Evolutionary conservation across 352 stramenopile genomes (phyloP).

Genomic region (Pythium rishiriense): DNA sequence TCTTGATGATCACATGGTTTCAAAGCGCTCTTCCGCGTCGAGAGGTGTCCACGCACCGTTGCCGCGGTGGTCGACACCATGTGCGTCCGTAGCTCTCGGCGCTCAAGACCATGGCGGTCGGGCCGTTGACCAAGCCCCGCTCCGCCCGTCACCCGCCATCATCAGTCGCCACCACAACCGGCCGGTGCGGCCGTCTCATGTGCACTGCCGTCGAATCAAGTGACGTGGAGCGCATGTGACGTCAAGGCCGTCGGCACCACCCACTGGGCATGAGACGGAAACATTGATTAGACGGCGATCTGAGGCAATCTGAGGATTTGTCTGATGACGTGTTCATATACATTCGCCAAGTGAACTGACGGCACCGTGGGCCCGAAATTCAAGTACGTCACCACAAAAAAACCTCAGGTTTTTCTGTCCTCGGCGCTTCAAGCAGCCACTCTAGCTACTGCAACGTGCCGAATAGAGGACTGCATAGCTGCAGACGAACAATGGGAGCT

Average conservation of each 20-base stretch:
- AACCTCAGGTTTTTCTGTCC: conserved; percentile 25
- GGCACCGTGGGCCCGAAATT: conserved; percentile 16
- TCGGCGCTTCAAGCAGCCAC: conserved; percentile 23
- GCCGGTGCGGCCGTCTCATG: conserved; percentile 32
- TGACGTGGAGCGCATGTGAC: not conserved
- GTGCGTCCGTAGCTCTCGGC: too few relatives aligned
- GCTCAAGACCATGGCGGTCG: not conserved
- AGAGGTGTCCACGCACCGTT: too few relatives aligned
- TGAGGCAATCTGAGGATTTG: conserved; percentile 19
- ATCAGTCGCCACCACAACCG: conserved; percentile 67
- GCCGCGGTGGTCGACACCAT: too few relatives aligned
- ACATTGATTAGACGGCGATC: conserved; percentile 28
- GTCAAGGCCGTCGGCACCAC: conserved; percentile 12
- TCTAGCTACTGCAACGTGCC: conserved; percentile 12
- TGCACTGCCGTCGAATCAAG: conserved; percentile 12
- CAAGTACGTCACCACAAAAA: conserved; percentile 25
- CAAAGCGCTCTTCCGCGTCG: too few relatives aligned
- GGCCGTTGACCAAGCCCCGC: too few relatives aligned
- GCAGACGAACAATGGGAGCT: conserved; percentile 27
- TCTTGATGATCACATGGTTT: too few relatives aligned
- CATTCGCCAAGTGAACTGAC: conserved; percentile 8
- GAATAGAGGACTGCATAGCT: conserved; percentile 15
- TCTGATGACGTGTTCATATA: conserved; percentile 15
- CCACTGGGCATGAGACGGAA: conserved; percentile 15
- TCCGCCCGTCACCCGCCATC: conserved; percentile 27